Evolutionary conservation across 2,329 filamentous ascomycete genomes (phyloP).

Genomic region (Cryphonectria radicalis): DNA sequence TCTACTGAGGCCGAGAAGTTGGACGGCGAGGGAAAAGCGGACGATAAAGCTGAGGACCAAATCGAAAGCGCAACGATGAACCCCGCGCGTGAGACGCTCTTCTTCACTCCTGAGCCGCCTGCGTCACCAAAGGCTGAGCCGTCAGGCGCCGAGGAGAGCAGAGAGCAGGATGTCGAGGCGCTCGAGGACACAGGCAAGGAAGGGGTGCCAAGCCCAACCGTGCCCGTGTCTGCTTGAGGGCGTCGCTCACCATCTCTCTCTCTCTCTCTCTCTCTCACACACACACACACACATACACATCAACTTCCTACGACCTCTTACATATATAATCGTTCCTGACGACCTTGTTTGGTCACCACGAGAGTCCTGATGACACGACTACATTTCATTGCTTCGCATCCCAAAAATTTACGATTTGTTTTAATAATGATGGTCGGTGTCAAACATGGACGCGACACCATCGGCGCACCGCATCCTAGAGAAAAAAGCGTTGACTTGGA

Average conservation of each 20-base stretch:
- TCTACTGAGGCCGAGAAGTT: constrained; percentile 35
- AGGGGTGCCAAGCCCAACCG: constrained; percentile 12
- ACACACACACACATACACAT: no score
- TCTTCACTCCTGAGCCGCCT: constrained; percentile 49
- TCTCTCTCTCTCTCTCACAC: no score
- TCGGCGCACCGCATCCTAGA: background rate
- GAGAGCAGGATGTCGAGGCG: constrained; percentile 23
- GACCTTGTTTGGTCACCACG: background rate
- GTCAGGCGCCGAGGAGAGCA: constrained; percentile 18
- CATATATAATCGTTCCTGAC: background rate
- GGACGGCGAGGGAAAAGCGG: constrained; percentile 25
- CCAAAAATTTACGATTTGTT: constrained; percentile 23
- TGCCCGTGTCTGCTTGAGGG: constrained; percentile 28
- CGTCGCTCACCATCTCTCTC: background rate
- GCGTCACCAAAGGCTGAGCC: constrained; percentile 35
- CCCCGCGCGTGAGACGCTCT: constrained; percentile 40
- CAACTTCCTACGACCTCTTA: background rate
- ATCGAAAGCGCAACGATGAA: constrained; percentile 38
- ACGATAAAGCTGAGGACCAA: constrained; percentile 33
- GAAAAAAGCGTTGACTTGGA: constrained; percentile 15
- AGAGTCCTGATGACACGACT: constrained; percentile 26
- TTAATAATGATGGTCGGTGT: constrained; percentile 24
- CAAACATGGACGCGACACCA: constrained; percentile 4
- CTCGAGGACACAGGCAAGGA: constrained; percentile 25
- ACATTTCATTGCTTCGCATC: constrained; percentile 15